phyloP scores from a whole-genome alignment of 192 early-diverging fungal genomes.

The Backusella macrospora region DNA sequence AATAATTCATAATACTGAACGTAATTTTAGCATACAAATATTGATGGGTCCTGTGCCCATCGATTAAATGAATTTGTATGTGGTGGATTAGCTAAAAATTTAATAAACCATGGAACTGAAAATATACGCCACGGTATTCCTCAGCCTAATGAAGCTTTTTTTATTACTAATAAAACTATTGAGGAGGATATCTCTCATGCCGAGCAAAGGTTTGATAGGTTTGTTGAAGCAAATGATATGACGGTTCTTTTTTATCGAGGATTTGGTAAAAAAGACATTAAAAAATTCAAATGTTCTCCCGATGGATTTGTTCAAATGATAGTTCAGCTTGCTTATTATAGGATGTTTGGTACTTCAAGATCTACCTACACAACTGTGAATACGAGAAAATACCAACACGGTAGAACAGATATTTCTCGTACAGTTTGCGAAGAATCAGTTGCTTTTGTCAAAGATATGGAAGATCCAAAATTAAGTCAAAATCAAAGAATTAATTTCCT shows the following conservation, averaged over 20 bases:
- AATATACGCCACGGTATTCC: constrained; percentile 59
- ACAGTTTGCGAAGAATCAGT: constrained; percentile 75
- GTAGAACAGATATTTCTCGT: constrained; percentile 93
- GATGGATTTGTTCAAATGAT: constrained; percentile 87
- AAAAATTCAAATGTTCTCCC: constrained; percentile 75
- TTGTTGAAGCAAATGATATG: constrained; percentile 80
- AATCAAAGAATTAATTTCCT: constrained; percentile 68
- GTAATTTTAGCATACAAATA: constrained; percentile 66
- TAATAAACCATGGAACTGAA: constrained; percentile 71
- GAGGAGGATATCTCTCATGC: constrained; percentile 65
- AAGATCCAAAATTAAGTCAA: constrained; percentile 51
- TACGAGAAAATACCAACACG: constrained; percentile 89
- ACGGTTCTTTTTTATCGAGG: constrained; percentile 79
- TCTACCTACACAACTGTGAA: constrained; percentile 93
- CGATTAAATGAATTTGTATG: constrained; percentile 84
- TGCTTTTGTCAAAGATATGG: constrained; percentile 87
- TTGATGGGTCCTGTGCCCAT: constrained; percentile 92
- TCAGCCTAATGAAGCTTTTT: constrained; percentile 67
- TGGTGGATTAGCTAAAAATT: constrained; percentile 54
- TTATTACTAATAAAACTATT: constrained; percentile 64
- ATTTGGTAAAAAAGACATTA: constrained; percentile 94
- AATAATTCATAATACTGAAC: too few relatives aligned
- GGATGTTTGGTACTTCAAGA: constrained; percentile 75
- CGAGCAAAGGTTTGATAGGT: constrained; percentile 74
- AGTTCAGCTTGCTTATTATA: constrained; percentile 95